Base-by-base conservation (phyloP, 192 early-diverging fungal species). In the Entomortierella parvispora region DNA sequence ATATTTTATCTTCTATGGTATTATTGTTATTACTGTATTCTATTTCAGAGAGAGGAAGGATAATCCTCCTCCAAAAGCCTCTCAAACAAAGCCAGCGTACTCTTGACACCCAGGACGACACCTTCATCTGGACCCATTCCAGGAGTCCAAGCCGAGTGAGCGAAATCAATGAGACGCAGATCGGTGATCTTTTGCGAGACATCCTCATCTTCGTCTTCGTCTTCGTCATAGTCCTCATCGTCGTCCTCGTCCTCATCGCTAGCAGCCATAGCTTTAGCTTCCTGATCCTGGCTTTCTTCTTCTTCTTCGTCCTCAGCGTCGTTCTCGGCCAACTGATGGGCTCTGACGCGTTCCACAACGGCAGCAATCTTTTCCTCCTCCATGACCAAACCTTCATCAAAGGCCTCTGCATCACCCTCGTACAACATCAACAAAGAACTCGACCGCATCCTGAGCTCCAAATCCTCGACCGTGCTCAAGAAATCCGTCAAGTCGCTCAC, bases 101-200 rank as follows among this genome's bases (percentile, higher is more conserved):
- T 92, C 59, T 78, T 60, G 33, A 96, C 63, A 7, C 93, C 94
- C 53, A 88, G 49, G 18, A 96, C 54, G 37, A 89, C 87, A 18
- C 87, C 85, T 26, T 87, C 87, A 80, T 97, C 94, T 11, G 75
- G 85, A 2, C 91, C 91, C 49, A 79, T 62, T 25, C 84, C 84
- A 26, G 86, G 77, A 10, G 66, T 65, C 80, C 93, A 95, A 44
- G 84, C 80, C 15, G 93, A 91, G 79, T 95, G 95, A 3, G 90
- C 93, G 92, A 97, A 97, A 75, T 98, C 96, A 65, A 98, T 96
- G 12, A 93, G 49, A 28, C 87, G 86, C 56, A 93, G 69, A 61
- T 93, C 88, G 1, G 88, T 81, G 51, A 91, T 52, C 47, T 88
- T 86, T 9, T 78, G 74, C 2, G 37, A 23, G 8, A 64, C 54